Percentiles rank a stretch among this genome's conserved stretches.
phyloP scores from a whole-genome alignment of 257 asterid genomes.

The Penstemon newberryi region DNA sequence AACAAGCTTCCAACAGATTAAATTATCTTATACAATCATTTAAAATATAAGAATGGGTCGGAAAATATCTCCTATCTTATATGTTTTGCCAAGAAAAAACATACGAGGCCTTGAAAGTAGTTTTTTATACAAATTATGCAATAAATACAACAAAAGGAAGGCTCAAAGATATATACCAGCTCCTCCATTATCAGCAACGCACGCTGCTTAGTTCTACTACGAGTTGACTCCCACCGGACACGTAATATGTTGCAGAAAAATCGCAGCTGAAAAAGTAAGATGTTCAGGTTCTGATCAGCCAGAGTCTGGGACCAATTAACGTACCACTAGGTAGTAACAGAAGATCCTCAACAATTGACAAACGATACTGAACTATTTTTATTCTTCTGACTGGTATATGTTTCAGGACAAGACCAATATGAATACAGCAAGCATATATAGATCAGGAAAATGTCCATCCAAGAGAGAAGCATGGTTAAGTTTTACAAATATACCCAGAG shows the following conservation, averaged over 20 bases:
- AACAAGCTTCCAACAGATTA: not conserved
- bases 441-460: not conserved
- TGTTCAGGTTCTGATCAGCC: conserved; percentile 22
- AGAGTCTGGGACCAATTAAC: conserved; percentile 15
- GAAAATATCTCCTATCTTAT: too few species aligned
- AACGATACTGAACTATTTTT: not conserved
- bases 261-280: conserved; percentile 45
- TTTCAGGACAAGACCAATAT: not conserved
- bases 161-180: conserved; percentile 44
- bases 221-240: conserved; percentile 88
- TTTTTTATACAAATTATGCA: conserved; percentile 3
- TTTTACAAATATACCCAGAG: conserved; percentile 9
- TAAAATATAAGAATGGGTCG: too few species aligned
- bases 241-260: conserved; percentile 71
- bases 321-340: not conserved
- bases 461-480: not conserved
- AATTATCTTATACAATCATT: not conserved
- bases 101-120: not conserved
- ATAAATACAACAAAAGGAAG: conserved; percentile 15
- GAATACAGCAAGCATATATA: conserved; percentile 15
- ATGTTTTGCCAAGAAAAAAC: too few species aligned
- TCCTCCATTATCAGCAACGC: conserved; percentile 83
- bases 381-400: not conserved
- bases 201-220: conserved; percentile 90
- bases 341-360: not conserved